Conservation (phyloP, 1,284 basidiomycete species). For the Marasmius fiardii region DNA sequence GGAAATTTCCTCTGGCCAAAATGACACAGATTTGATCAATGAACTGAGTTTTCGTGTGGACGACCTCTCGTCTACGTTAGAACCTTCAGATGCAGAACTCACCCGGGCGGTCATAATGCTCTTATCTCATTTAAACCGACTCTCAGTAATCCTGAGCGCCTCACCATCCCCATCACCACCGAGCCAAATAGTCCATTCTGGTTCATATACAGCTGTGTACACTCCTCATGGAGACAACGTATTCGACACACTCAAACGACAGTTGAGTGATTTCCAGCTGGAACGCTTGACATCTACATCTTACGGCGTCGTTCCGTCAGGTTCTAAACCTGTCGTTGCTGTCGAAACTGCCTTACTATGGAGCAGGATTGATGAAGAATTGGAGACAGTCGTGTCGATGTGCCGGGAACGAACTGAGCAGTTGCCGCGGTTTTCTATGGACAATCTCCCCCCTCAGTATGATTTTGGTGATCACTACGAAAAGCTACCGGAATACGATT, state of each 20-base stretch:
- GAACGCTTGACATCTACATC: constrained; percentile 42
- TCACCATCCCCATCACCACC: constrained; percentile 15
- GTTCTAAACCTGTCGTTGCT: constrained; percentile 45
- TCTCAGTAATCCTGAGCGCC: constrained; percentile 19
- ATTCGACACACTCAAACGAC: constrained; percentile 61
- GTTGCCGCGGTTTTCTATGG: constrained; percentile 29
- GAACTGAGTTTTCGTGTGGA: constrained; percentile 60
- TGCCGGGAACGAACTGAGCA: constrained; percentile 55
- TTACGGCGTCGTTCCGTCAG: constrained; percentile 26
- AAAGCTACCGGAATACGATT: constrained; percentile 61
- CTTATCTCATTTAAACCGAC: constrained; percentile 59
- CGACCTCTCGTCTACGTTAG: constrained; percentile 39
- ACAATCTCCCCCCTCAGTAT: constrained; percentile 66
- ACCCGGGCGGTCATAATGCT: constrained; percentile 65
- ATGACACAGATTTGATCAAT: constrained; percentile 52
- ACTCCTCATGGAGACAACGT: constrained; percentile 35
- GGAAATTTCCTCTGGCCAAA: constrained; percentile 34
- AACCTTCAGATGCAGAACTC: constrained; percentile 51
- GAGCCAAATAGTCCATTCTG: background rate
- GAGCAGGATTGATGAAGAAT: constrained; percentile 68
- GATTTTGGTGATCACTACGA: constrained; percentile 47
- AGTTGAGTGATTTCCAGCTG: constrained; percentile 64
- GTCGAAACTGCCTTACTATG: constrained; percentile 70
- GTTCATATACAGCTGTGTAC: constrained; percentile 5
- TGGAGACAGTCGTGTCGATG: constrained; percentile 64